phyloP scores from a whole-genome alignment of 2,329 filamentous ascomycete species.

The Hypocreales sp. region DNA sequence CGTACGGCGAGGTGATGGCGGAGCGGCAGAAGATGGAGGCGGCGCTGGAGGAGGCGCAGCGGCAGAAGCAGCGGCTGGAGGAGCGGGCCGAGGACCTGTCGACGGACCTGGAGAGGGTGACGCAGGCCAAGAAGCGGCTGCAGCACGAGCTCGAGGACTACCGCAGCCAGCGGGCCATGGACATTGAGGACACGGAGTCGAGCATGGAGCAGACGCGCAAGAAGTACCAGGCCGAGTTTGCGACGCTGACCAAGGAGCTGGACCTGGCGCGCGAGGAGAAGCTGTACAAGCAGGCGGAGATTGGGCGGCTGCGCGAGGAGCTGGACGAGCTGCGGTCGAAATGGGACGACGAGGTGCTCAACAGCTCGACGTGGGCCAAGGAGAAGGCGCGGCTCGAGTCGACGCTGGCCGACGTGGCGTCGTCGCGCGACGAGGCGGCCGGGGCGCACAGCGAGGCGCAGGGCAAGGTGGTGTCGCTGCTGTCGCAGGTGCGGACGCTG shows the following conservation, averaged over 20 bases:
- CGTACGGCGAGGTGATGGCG: constrained; percentile 76
- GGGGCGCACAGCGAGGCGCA: constrained; percentile 91
- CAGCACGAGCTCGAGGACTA: constrained; percentile 98
- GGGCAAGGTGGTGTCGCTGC: constrained; percentile 74
- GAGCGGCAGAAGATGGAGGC: constrained; percentile 84
- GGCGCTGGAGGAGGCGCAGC: constrained; percentile 76
- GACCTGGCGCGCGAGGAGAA: constrained; percentile 84
- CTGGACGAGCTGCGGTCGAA: constrained; percentile 88
- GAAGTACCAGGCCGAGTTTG: constrained; percentile 92
- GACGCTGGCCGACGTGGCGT: constrained; percentile 73
- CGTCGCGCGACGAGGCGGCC: constrained; percentile 86
- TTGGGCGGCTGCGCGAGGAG: constrained; percentile 80
- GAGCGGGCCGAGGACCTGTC: constrained; percentile 84
- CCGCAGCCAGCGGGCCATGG: constrained; percentile 83
- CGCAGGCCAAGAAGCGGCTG: constrained; percentile 83
- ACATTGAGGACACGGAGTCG: constrained; percentile 91
- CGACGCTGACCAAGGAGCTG: constrained; percentile 77
- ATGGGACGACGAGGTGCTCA: constrained; percentile 96
- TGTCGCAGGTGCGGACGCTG: constrained; percentile 77
- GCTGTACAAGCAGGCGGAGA: constrained; percentile 76
- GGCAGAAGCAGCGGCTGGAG: constrained; percentile 77
- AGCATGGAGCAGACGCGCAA: constrained; percentile 94
- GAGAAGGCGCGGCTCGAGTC: constrained; percentile 88
- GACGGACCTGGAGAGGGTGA: constrained; percentile 70
- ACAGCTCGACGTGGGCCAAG: constrained; percentile 96